Evolutionary conservation across 2,329 filamentous ascomycete genomes (phyloP).

Genomic region (Colletotrichum karsti): DNA sequence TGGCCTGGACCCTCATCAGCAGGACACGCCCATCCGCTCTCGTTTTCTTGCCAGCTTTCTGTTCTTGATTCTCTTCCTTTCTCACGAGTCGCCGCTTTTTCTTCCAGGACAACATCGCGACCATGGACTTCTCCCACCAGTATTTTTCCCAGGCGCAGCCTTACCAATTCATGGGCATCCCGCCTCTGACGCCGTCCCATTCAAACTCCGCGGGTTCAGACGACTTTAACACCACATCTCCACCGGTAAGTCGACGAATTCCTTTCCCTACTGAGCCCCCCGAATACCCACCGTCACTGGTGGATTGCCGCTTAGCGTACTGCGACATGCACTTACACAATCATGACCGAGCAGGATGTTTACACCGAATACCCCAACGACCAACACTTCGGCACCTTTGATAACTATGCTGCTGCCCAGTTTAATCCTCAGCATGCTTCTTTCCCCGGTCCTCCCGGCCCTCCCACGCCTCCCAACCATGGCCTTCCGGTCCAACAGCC

Average conservation of each 20-base stretch:
- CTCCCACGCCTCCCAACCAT: conserved; percentile 51
- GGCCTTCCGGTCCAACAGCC: conserved; percentile 24
- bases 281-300: conserved; percentile 36
- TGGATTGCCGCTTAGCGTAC: conserved; percentile 40
- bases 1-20: conserved; percentile 23
- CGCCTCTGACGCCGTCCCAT: conserved; percentile 63
- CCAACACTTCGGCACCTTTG: conserved; percentile 59
- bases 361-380: conserved; percentile 56
- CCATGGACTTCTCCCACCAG: conserved; percentile 64
- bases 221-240: conserved; percentile 63
- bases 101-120: conserved; percentile 18
- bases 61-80: not conserved
- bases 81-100: not conserved
- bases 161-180: conserved; percentile 63
- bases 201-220: conserved; percentile 63
- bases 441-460: conserved; percentile 60
- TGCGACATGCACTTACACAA: conserved; percentile 38
- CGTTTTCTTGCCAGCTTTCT: not conserved
- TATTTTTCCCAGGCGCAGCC: conserved; percentile 59
- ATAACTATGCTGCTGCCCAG: conserved; percentile 45
- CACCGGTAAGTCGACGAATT: conserved; percentile 55
- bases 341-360: conserved; percentile 52
- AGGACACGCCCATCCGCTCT: conserved; percentile 23
- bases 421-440: conserved; percentile 33
- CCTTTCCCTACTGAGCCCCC: conserved; percentile 28